These are phyloP conservation scores for Babesia ovata DNA, from an alignment of 169 alveolate genomes.

Conservation along the genomic window DNA sequence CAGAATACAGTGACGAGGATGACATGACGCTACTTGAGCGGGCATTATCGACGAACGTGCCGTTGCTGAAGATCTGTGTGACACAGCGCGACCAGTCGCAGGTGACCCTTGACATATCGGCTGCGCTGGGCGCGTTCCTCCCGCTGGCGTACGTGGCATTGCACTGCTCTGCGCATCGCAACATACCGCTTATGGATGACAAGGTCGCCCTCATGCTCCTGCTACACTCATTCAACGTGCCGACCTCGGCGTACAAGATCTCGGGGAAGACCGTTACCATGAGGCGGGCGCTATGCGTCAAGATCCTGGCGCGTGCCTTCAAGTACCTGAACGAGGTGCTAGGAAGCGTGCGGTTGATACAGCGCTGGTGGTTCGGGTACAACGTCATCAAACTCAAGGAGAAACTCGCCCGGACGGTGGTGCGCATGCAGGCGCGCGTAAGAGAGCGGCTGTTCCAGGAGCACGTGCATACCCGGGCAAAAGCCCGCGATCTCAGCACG, in stretches of 20 bases:
- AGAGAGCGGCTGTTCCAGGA: constrained; percentile 28
- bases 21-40: constrained; percentile 1
- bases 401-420: constrained; percentile 8
- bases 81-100: constrained; percentile 22
- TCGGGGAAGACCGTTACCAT: constrained; percentile 1
- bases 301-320: constrained; percentile 11
- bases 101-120: constrained; percentile 10
- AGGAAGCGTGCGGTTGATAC: constrained; percentile 16
- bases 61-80: constrained; percentile 44
- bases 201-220: constrained; percentile 20
- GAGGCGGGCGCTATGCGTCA: constrained; percentile 29
- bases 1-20: neutral
- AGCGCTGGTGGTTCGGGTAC: constrained; percentile 55
- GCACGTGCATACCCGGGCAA: constrained; percentile 6
- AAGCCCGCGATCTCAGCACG: constrained; percentile 7
- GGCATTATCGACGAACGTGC: constrained; percentile 1
- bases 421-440: constrained; percentile 42
- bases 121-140: constrained; percentile 11
- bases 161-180: constrained; percentile 13
- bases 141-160: constrained; percentile 49
- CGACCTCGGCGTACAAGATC: constrained; percentile 26
- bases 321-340: constrained; percentile 6
- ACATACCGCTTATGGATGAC: constrained; percentile 21
- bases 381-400: constrained; percentile 10
- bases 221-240: constrained; percentile 19